Conservation (phyloP, 2,329 filamentous ascomycete genomes). For the Aspergillus candidus region DNA sequence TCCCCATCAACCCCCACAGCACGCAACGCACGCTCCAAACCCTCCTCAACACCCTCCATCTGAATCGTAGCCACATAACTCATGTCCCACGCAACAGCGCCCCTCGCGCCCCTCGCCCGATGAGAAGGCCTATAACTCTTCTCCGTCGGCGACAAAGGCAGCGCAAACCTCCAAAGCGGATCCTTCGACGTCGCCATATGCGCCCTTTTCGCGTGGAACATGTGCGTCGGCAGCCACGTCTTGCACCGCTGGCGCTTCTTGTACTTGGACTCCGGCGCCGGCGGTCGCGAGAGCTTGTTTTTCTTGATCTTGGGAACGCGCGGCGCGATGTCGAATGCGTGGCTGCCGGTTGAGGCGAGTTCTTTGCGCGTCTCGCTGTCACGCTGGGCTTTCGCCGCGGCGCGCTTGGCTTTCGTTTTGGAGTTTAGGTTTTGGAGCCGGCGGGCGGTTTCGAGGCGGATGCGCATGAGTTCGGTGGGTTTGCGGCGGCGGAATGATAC, state of each 20-base stretch:
- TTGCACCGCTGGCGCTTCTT: slow-evolving; percentile 81
- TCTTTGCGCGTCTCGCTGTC: slow-evolving; percentile 22
- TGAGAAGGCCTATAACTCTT: slow-evolving; percentile 88
- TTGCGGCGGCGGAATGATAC: slow-evolving; percentile 54
- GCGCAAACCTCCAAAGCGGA: slow-evolving; percentile 82
- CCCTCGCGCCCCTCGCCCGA: slow-evolving; percentile 66
- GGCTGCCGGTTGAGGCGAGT: slow-evolving; percentile 22
- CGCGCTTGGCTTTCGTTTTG: slow-evolving; percentile 37
- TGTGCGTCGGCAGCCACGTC: slow-evolving; percentile 89
- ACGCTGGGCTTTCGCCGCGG: slow-evolving; percentile 40
- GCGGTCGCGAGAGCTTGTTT: slow-evolving; percentile 61
- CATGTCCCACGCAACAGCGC: slow-evolving; percentile 83
- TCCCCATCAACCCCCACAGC: slow-evolving; percentile 56
- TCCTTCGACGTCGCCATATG: slow-evolving; percentile 74
- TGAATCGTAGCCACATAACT: slow-evolving; percentile 89
- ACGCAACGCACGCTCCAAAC: slow-evolving; percentile 61
- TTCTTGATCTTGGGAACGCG: slow-evolving; percentile 61
- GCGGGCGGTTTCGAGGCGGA: slow-evolving; percentile 69
- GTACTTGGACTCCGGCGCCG: slow-evolving; percentile 62
- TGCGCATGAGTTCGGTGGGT: slow-evolving; percentile 40
- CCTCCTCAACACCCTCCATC: slow-evolving; percentile 60
- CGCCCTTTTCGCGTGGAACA: slow-evolving; percentile 89
- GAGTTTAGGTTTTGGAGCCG: slow-evolving; percentile 57
- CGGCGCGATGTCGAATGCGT: slow-evolving; percentile 33
- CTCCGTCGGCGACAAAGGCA: slow-evolving; percentile 77